Evolutionary conservation across 306 rosid species (phyloP), one percentile per base, ranked within the genome.

Genomic region (Sindora glabra): DNA sequence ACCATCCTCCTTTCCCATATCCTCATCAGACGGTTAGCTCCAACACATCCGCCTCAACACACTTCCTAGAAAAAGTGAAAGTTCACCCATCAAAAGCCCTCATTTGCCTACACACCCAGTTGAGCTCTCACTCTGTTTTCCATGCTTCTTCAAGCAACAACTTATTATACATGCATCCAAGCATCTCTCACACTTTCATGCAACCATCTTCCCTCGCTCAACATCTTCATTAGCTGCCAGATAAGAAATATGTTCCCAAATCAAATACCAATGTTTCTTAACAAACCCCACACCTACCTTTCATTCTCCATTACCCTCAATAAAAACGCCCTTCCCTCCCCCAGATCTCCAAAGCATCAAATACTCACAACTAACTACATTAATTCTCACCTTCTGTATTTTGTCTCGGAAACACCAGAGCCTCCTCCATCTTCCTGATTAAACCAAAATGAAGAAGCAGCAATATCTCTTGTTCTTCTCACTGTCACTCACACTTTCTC

Each of bases 121-220:
- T 66, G 69, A 46, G 11, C 45, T 55, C 41, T 15, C 71, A 45
- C 73, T 70, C 44, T 62, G 69, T 44, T 37, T 63, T 75, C 74
- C 51, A 76, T 76, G 65, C 58, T 37, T 66, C 72, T 52, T 53
- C 67, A 81, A 78, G 81, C 81, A 56, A 81, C 57, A 33, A 1
- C 78, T 25, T 18, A 63, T 47, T 44, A 74, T 66, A 69, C 72
- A 46, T 40, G 58, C 47, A 50, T 32, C 75, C 3, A 56, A 70
- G 56, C 46, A 10, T 26, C 55, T 49, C 72, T 48, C 29, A 42
- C 18, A 59, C 77, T n/a, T n/a, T n/a, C n/a, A n/a, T n/a, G n/a
- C n/a, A n/a, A n/a, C n/a, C 30, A 2, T 26, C 30, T 6, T 26
- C 30, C 30, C 30, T 26, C 30, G 30, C 6, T 26, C 78, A 60